These are phyloP conservation scores for Cylindrotheca fusiformis DNA, from an alignment of 108 stramenopile genomes.

Conservation along the genomic window DNA sequence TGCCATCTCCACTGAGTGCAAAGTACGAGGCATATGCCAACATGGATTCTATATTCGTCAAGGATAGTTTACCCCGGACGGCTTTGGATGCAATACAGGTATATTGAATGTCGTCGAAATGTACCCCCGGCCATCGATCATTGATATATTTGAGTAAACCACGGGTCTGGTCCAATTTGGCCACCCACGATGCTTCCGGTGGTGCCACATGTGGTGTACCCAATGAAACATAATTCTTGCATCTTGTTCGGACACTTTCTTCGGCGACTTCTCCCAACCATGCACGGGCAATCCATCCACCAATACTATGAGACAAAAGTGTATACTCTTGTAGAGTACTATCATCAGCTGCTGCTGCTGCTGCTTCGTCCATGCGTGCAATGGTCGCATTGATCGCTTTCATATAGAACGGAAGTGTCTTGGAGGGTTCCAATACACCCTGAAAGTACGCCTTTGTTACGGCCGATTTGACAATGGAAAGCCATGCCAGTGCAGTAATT, in stretches of 20 bases:
- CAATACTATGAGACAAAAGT: not conserved
- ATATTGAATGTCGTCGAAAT: not conserved
- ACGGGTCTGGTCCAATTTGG: not conserved
- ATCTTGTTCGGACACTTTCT: not conserved
- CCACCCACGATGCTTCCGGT: not conserved
- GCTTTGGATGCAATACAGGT: not conserved
- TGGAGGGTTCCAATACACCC: not conserved
- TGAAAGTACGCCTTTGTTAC: not conserved
- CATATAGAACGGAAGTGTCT: not conserved
- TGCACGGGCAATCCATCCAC: not conserved
- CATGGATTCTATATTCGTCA: not conserved
- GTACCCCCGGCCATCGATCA: not conserved
- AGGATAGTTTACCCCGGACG: not conserved
- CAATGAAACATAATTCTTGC: not conserved
- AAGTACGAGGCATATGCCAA: not conserved
- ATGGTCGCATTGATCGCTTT: not conserved
- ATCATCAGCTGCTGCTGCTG: not conserved
- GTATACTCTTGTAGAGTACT: not conserved
- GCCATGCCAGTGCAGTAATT: not conserved
- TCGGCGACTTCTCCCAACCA: not conserved
- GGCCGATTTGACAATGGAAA: not conserved
- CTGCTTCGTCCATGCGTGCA: not conserved
- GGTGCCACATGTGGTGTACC: not conserved
- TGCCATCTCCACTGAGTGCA: not conserved
- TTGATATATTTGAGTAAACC: not conserved